These are phyloP conservation scores for Puccinia hordei DNA, from an alignment of 1,284 basidiomycete species.

Conservation along the genomic window DNA sequence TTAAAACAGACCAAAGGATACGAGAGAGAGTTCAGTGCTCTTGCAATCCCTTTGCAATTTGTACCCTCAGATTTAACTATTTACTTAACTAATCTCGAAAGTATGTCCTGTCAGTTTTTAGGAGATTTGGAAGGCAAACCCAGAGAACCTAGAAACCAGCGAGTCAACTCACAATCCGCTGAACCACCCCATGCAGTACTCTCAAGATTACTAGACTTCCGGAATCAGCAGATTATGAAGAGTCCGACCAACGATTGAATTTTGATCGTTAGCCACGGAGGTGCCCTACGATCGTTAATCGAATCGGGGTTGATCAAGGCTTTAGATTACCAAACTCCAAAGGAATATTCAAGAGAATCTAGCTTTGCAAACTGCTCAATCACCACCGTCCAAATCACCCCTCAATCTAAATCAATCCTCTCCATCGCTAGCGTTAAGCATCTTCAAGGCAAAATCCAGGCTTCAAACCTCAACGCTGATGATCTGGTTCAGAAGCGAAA, in stretches of 20 bases:
- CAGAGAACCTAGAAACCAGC: not conserved
- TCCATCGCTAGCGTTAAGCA: conserved; percentile 15
- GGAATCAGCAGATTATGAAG: conserved; percentile 21
- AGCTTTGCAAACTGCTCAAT: conserved; percentile 45
- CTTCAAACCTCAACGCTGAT: conserved; percentile 29
- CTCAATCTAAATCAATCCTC: not conserved
- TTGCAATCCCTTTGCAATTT: not conserved
- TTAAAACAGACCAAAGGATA: conserved; percentile 29
- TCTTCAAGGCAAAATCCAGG: conserved; percentile 22
- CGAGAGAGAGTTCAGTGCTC: conserved; percentile 31
- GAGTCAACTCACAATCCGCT: conserved; percentile 21
- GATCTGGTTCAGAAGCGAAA: too few species aligned
- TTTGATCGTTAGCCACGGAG: conserved; percentile 45
- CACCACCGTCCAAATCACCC: conserved; percentile 21
- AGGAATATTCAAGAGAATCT: not conserved
- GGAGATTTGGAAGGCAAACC: conserved; percentile 46
- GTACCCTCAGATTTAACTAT: not conserved
- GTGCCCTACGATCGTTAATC: conserved; percentile 34
- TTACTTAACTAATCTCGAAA: not conserved
- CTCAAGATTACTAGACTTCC: conserved; percentile 31
- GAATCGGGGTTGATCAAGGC: conserved; percentile 16
- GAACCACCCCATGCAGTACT: conserved; percentile 31
- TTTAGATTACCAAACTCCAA: conserved; percentile 6
- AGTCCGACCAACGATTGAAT: conserved; percentile 1
- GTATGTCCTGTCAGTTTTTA: not conserved